phyloP scores from a whole-genome alignment of 2,329 filamentous ascomycete species.

The Gnomoniopsis smithogilvyi region DNA sequence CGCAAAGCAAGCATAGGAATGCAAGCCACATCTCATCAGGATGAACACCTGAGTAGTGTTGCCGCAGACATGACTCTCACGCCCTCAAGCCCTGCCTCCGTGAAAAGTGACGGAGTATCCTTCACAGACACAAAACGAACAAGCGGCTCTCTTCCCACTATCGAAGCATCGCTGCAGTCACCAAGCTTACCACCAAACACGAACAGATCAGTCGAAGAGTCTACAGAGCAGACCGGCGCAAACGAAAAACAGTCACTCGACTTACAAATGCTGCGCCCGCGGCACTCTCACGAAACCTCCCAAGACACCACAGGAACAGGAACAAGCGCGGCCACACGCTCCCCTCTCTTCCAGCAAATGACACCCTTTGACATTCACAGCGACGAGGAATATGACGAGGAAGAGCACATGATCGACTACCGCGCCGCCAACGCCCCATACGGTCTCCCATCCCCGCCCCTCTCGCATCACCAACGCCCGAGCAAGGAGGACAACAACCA shows the following conservation, averaged over 20 bases:
- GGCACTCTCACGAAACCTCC: background rate
- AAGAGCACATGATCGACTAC: background rate
- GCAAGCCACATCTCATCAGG: background rate
- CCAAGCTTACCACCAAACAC: background rate
- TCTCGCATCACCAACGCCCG: slow-evolving; percentile 32
- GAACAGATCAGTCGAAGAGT: background rate
- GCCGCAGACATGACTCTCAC: background rate
- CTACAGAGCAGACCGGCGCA: background rate
- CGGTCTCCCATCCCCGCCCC: slow-evolving; percentile 32
- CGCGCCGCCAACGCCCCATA: slow-evolving; percentile 8
- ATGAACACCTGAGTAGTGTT: background rate
- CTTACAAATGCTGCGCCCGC: background rate
- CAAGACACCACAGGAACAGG: slow-evolving; percentile 9
- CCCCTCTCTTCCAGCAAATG: slow-evolving; percentile 14
- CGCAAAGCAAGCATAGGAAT: background rate
- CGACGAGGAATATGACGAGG: background rate
- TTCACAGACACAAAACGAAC: background rate
- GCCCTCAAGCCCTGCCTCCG: background rate
- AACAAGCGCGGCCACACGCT: background rate
- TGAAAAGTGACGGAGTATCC: background rate
- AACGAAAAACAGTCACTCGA: background rate
- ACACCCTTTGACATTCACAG: slow-evolving; percentile 4
- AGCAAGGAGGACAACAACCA: slow-evolving; percentile 21
- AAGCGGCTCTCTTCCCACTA: background rate
- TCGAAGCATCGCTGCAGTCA: background rate